phyloP scores from a whole-genome alignment of 768 basidiomycete species.

The Phanerodontia chrysosporium region DNA sequence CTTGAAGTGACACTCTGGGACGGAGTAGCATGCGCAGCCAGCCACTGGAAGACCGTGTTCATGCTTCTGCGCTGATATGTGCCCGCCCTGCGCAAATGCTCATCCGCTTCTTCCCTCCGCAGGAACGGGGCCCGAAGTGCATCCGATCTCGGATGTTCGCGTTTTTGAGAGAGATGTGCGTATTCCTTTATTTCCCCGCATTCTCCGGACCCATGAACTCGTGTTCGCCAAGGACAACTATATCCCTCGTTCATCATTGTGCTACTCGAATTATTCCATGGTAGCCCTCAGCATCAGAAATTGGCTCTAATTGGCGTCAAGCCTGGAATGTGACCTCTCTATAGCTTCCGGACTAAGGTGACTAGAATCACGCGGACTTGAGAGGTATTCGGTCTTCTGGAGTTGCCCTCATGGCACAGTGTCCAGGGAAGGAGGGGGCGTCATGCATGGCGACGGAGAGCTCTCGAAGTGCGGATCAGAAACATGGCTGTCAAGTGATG shows the following conservation, averaged over 20 bases:
- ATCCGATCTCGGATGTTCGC: slow-evolving; percentile 1
- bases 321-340: neutral
- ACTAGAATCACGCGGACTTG: slow-evolving; percentile 1
- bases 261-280: neutral
- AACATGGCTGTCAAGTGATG: slow-evolving; percentile 5
- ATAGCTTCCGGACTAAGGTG: neutral
- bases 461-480: slow-evolving; percentile 3
- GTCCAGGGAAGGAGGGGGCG: neutral
- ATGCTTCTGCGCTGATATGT: neutral
- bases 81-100: neutral
- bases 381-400: neutral
- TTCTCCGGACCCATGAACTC: neutral
- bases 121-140: neutral
- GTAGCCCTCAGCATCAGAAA: neutral
- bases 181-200: slow-evolving; percentile 8
- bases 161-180: neutral
- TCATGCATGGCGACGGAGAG: neutral
- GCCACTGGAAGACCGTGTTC: neutral
- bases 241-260: neutral
- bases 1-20: neutral
- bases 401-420: neutral
- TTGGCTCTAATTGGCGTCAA: neutral
- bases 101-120: neutral
- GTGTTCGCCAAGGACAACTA: neutral
- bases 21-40: neutral